Conservation (phyloP, 331 rosid genomes). For the Arachis monticola region DNA sequence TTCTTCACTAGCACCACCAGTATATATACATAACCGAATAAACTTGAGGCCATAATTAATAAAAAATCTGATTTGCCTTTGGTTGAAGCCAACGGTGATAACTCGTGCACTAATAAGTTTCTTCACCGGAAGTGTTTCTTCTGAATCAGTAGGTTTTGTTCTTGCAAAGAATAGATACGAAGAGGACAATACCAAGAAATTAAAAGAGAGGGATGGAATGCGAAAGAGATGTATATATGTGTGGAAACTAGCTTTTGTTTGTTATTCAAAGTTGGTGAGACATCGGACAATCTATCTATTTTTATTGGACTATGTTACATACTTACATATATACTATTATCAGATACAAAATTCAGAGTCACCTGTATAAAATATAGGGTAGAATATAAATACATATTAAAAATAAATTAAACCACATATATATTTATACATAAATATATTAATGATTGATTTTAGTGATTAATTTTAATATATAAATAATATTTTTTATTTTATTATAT, state of each 20-base stretch:
- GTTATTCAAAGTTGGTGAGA: neutral
- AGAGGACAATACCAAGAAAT: conserved; percentile 49
- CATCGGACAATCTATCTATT: neutral
- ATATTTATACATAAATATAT: too few species aligned
- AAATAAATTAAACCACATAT: too few species aligned
- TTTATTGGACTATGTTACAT: too few species aligned
- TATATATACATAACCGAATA: conserved; percentile 64
- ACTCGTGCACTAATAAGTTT: conserved; percentile 49
- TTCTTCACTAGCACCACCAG: conserved; percentile 61
- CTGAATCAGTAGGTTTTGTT: conserved; percentile 55
- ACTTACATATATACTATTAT: too few species aligned
- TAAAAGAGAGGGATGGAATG: conserved; percentile 29
- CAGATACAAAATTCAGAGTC: too few species aligned
- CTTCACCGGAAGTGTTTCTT: conserved; percentile 56
- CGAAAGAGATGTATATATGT: conserved; percentile 13
- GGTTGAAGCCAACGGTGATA: conserved; percentile 80
- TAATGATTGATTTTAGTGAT: too few species aligned
- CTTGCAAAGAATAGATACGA: conserved; percentile 45
- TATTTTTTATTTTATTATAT: too few species aligned
- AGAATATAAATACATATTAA: too few species aligned
- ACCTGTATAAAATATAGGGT: too few species aligned
- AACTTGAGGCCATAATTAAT: conserved; percentile 62
- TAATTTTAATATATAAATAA: too few species aligned
- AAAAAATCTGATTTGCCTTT: conserved; percentile 59
- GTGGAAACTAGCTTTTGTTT: conserved; percentile 34